These are phyloP conservation scores for Neurospora hispaniola DNA, from an alignment of 495 filamentous ascomycete genomes.

Conservation along the genomic window DNA sequence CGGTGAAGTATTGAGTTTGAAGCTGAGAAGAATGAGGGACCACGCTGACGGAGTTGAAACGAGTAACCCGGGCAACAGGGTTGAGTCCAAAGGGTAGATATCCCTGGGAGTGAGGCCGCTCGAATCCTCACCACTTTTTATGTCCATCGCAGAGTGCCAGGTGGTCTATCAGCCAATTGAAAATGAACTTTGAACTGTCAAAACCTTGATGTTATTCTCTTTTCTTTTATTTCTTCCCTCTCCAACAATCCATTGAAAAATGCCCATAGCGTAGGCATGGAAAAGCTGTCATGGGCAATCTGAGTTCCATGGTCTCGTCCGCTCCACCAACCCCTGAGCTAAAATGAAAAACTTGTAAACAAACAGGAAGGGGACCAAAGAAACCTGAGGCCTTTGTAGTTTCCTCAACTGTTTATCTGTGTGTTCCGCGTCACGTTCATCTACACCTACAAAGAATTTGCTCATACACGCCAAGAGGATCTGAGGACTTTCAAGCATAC, in stretches of 20 bases:
- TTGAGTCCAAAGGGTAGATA: neutral
- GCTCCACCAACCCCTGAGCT: neutral
- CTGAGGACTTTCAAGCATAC: neutral
- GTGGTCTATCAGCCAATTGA: neutral
- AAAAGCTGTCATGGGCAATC: neutral
- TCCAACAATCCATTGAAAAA: neutral
- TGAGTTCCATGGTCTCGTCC: neutral
- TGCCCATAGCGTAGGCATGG: neutral
- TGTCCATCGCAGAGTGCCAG: neutral
- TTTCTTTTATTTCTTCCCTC: neutral
- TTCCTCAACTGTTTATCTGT: neutral
- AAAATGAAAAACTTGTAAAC: neutral
- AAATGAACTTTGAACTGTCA: neutral
- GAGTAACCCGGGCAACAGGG: neutral
- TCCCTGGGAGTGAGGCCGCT: neutral
- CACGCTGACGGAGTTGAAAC: neutral
- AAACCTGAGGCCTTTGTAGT: neutral
- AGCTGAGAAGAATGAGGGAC: neutral
- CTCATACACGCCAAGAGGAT: neutral
- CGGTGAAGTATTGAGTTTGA: neutral
- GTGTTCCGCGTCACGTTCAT: neutral
- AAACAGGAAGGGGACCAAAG: neutral
- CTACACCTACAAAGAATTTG: neutral
- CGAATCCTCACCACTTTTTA: neutral
- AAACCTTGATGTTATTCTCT: too few species aligned